A percentile compares a stretch with the other conserved stretches of the same genome.
These are phyloP conservation scores for Hyphopichia wangnamkhiaoensis DNA, from an alignment of 1,139 yeast genomes.

Conservation along the genomic window DNA sequence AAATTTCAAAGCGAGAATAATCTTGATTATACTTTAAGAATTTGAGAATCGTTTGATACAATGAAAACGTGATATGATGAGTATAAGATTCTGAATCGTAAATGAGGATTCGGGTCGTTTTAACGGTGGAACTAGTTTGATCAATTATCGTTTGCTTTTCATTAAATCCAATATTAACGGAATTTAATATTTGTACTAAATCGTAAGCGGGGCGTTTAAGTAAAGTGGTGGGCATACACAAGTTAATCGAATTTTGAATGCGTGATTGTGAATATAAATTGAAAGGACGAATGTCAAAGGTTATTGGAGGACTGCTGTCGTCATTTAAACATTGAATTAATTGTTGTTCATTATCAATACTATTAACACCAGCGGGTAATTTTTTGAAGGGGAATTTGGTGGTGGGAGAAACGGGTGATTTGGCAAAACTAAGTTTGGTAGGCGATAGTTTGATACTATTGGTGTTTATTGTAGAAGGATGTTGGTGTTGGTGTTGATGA, in stretches of 20 bases:
- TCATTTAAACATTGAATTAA: background rate
- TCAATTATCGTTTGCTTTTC: slow-evolving; percentile 18
- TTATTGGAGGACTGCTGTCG: slow-evolving; percentile 10
- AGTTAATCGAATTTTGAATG: slow-evolving; percentile 30
- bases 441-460: slow-evolving; percentile 1
- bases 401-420: slow-evolving; percentile 12
- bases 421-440: background rate
- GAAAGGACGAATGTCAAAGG: slow-evolving; percentile 42
- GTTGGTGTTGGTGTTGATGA: background rate
- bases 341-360: slow-evolving; percentile 5
- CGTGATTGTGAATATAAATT: slow-evolving; percentile 33
- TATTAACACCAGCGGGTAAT: slow-evolving; percentile 8
- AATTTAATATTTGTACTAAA: slow-evolving; percentile 29
- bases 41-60: slow-evolving; percentile 45
- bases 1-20: slow-evolving; percentile 25
- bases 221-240: slow-evolving; percentile 45
- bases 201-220: slow-evolving; percentile 37
- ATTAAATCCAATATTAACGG: slow-evolving; percentile 24
- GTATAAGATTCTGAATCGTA: slow-evolving; percentile 46
- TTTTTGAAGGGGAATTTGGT: slow-evolving; percentile 10
- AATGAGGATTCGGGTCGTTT: slow-evolving; percentile 38
- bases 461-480: background rate
- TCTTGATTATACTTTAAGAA: slow-evolving; percentile 28
- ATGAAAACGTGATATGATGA: slow-evolving; percentile 32
- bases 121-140: slow-evolving; percentile 11